Percentiles rank a stretch among this genome's conserved stretches.
These are phyloP conservation scores for Odontarrhena argentea DNA, from an alignment of 345 rosid species.

Conservation along the genomic window DNA sequence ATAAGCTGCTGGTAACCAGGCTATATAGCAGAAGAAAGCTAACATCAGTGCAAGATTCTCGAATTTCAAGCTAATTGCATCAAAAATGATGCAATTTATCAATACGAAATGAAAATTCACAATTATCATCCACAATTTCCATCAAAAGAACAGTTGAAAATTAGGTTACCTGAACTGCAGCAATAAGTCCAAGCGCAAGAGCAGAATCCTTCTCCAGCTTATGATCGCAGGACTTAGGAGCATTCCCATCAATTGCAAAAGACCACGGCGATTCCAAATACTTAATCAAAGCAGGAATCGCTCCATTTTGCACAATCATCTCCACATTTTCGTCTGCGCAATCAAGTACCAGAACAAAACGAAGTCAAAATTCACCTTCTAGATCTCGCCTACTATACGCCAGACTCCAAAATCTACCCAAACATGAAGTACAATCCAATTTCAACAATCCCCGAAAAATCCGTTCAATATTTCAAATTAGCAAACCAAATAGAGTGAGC, in stretches of 20 bases:
- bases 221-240: slow-evolving; percentile 38
- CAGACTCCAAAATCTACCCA: slow-evolving; percentile 1
- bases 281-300: slow-evolving; percentile 58
- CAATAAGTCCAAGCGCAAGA: slow-evolving; percentile 62
- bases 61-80: not conserved
- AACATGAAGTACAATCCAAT: not conserved
- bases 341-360: slow-evolving; percentile 13
- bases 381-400: slow-evolving; percentile 14
- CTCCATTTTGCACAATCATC: slow-evolving; percentile 61
- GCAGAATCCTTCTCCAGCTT: slow-evolving; percentile 69
- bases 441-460: not conserved
- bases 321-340: slow-evolving; percentile 56
- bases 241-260: slow-evolving; percentile 4
- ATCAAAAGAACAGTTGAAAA: not conserved
- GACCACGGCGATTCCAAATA: slow-evolving; percentile 48
- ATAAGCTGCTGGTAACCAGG: slow-evolving; percentile 71
- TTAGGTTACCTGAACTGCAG: slow-evolving; percentile 53
- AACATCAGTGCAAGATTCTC: slow-evolving; percentile 10
- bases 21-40: slow-evolving; percentile 42
- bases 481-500: not conserved
- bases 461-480: not conserved
- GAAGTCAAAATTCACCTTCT: not conserved
- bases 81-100: not conserved
- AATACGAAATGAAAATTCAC: not conserved
- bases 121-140: not conserved